Conservation (phyloP, 345 rosid genomes). For the Eucalyptus curtisii region DNA sequence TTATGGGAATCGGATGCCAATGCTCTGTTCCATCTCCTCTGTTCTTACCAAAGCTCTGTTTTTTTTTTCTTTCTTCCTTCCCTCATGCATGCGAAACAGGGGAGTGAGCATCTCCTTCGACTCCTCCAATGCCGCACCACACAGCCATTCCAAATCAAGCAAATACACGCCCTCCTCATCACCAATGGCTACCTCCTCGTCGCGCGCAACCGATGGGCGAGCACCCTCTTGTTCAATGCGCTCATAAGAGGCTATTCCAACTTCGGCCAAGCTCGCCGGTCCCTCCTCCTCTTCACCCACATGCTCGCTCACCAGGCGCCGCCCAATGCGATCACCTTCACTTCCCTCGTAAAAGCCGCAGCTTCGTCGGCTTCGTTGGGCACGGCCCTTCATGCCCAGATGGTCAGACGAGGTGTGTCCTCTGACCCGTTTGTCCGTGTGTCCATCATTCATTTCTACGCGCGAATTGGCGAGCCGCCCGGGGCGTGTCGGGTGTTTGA, state of each 20-base stretch:
- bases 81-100: neutral
- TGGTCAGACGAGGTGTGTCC: conserved; percentile 30
- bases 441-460: conserved; percentile 35
- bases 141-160: conserved; percentile 27
- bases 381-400: conserved; percentile 39
- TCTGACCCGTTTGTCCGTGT: conserved; percentile 43
- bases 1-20: neutral
- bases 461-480: conserved; percentile 4
- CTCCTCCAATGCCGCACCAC: conserved; percentile 35
- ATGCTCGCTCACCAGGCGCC: conserved; percentile 47
- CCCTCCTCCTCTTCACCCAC: conserved; percentile 37
- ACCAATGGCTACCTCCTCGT: conserved; percentile 13
- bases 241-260: conserved; percentile 47
- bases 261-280: conserved; percentile 11
- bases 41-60: neutral
- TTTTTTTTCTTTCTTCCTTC: neutral
- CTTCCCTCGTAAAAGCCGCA: conserved; percentile 51
- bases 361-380: conserved; percentile 17
- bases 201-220: conserved; percentile 7
- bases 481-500: conserved; percentile 42
- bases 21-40: neutral
- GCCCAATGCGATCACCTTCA: conserved; percentile 41
- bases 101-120: conserved; percentile 23
- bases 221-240: conserved; percentile 42
- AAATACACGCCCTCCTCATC: conserved; percentile 38